Conservation (phyloP, 805 yeast genomes). For the Lipomyces sp. region DNA sequence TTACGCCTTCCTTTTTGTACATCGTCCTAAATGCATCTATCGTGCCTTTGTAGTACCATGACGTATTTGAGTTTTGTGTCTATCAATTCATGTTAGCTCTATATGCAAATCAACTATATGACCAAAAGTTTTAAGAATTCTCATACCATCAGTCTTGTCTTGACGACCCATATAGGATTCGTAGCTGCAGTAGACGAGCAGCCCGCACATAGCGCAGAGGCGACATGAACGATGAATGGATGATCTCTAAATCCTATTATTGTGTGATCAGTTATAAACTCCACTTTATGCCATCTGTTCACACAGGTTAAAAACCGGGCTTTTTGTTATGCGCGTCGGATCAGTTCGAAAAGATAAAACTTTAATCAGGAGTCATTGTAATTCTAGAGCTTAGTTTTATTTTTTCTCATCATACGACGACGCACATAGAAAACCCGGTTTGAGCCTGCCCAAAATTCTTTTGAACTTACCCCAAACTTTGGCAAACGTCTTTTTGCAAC, state of each 20-base stretch:
- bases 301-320: neutral
- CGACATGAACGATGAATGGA: constrained; percentile 49
- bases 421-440: neutral
- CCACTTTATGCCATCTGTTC: neutral
- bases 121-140: neutral
- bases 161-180: constrained; percentile 97
- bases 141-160: constrained; percentile 80
- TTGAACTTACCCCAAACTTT: constrained; percentile 36
- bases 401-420: constrained; percentile 4
- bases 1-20: constrained; percentile 76
- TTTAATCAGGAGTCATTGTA: constrained; percentile 12
- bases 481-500: constrained; percentile 62
- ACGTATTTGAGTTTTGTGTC: constrained; percentile 43
- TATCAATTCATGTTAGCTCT: neutral
- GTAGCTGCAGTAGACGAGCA: constrained; percentile 80
- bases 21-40: constrained; percentile 81
- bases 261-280: constrained; percentile 1
- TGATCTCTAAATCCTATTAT: constrained; percentile 42
- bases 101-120: neutral
- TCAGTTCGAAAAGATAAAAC: constrained; percentile 17
- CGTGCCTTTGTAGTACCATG: constrained; percentile 70
- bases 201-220: constrained; percentile 85
- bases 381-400: constrained; percentile 10
- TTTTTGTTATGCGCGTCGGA: neutral
- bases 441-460: neutral